Evolutionary conservation across 495 filamentous ascomycete genomes (phyloP).

Genomic region (Corynascus novoguineensis): DNA sequence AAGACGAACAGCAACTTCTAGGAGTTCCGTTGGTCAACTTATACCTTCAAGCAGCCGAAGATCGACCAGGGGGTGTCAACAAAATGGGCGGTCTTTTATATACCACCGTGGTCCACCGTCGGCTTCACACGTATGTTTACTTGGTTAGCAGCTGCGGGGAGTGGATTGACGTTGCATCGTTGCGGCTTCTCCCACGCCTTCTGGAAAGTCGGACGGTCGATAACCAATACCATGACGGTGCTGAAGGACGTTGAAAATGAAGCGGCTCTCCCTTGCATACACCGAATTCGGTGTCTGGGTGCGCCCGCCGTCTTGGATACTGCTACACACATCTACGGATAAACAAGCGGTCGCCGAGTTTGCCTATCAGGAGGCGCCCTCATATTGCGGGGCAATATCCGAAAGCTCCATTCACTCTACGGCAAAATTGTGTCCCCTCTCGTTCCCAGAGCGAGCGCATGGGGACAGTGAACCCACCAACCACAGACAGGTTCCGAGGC

Average conservation of each 20-base stretch:
- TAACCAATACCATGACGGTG: neutral
- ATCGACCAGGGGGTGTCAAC: no score
- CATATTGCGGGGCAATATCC: neutral
- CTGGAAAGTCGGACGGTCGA: neutral
- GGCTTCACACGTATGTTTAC: no score
- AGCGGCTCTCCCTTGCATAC: neutral
- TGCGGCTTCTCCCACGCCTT: neutral
- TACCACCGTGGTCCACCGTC: no score
- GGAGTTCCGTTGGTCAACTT: no score
- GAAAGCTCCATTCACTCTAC: neutral
- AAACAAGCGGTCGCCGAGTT: neutral
- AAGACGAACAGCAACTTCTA: no score
- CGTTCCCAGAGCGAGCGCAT: neutral
- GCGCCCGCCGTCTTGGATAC: neutral
- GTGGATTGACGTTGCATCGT: neutral
- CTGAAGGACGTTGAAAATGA: neutral
- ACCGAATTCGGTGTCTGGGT: neutral
- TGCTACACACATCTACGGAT: neutral
- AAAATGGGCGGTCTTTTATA: no score
- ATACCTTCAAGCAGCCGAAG: no score
- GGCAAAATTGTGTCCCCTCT: conserved; percentile 1
- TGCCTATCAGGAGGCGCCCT: neutral
- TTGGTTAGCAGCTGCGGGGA: neutral
- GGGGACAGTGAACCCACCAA: neutral
- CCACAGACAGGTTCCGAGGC: neutral